A percentile compares a stretch with the other conserved stretches of the same genome.
Evolutionary conservation across 352 stramenopile genomes (phyloP).

Genomic region (Globisporangium rhizosaccharum): DNA sequence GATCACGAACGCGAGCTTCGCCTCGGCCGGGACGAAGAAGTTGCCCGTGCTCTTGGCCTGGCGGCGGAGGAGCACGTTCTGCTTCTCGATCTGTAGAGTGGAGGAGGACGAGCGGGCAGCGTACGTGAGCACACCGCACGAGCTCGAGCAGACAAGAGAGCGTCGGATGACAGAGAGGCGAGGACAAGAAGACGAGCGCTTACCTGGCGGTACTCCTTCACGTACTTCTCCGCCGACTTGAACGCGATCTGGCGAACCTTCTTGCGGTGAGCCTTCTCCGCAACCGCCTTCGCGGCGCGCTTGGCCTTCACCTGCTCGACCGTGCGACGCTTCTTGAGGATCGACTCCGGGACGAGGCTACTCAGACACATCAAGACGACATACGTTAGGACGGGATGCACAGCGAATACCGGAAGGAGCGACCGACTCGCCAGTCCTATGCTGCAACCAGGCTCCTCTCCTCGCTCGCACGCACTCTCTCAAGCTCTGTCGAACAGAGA

Average conservation of each 20-base stretch:
- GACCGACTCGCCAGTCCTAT: constrained; percentile 3
- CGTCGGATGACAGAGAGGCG: too few species aligned
- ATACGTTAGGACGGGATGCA: constrained; percentile 74
- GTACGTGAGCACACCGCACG: not conserved
- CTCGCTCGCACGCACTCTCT: not conserved
- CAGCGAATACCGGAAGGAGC: constrained; percentile 19
- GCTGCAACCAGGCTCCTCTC: constrained; percentile 3
- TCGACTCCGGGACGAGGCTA: constrained; percentile 86
- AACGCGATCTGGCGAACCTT: constrained; percentile 89
- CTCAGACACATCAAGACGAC: constrained; percentile 17
- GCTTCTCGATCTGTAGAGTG: constrained; percentile 80
- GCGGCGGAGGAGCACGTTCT: constrained; percentile 91
- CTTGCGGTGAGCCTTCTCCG: constrained; percentile 79
- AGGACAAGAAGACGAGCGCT: constrained; percentile 7
- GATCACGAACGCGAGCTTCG: constrained; percentile 98
- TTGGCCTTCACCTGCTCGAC: constrained; percentile 87
- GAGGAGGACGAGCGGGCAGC: not conserved
- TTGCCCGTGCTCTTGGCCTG: constrained; percentile 94
- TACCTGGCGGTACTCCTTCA: constrained; percentile 96
- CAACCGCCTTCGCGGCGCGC: constrained; percentile 63
- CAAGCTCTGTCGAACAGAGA: not conserved
- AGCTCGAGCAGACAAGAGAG: too few species aligned
- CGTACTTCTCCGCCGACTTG: constrained; percentile 97
- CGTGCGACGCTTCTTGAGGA: constrained; percentile 90
- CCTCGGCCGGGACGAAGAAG: constrained; percentile 96